Conservation (phyloP, 306 rosid species). For the Prunus mira region DNA sequence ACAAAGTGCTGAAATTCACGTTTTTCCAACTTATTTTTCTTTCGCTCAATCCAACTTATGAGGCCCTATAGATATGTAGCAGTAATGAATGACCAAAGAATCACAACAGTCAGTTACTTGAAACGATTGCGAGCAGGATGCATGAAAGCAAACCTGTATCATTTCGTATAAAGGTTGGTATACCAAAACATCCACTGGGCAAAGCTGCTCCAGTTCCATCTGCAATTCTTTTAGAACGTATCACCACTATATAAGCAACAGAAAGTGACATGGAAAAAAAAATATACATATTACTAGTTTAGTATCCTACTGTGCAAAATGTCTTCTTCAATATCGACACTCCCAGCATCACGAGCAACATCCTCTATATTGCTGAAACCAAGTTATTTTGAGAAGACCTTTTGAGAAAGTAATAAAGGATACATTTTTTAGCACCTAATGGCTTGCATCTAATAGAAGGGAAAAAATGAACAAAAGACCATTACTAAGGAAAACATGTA, state of each 20-base stretch:
- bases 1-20: constrained; percentile 85
- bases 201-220: constrained; percentile 71
- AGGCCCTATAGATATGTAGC: constrained; percentile 56
- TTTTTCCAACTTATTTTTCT: constrained; percentile 59
- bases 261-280: constrained; percentile 10
- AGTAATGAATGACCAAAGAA: constrained; percentile 22
- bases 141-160: constrained; percentile 60
- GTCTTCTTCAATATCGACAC: constrained; percentile 82
- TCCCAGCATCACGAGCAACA: constrained; percentile 88
- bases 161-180: constrained; percentile 84
- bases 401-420: background rate
- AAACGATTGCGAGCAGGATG: constrained; percentile 15
- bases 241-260: constrained; percentile 27
- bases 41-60: constrained; percentile 76
- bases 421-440: background rate
- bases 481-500: background rate
- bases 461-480: background rate
- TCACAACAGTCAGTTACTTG: constrained; percentile 5
- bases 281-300: constrained; percentile 21
- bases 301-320: constrained; percentile 66
- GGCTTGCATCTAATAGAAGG: background rate
- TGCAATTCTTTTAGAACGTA: constrained; percentile 59
- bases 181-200: constrained; percentile 45
- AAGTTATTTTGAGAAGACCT: constrained; percentile 1
- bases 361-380: constrained; percentile 92